phyloP scores from a whole-genome alignment of 768 basidiomycete species.

The Mycena capillaripes region DNA sequence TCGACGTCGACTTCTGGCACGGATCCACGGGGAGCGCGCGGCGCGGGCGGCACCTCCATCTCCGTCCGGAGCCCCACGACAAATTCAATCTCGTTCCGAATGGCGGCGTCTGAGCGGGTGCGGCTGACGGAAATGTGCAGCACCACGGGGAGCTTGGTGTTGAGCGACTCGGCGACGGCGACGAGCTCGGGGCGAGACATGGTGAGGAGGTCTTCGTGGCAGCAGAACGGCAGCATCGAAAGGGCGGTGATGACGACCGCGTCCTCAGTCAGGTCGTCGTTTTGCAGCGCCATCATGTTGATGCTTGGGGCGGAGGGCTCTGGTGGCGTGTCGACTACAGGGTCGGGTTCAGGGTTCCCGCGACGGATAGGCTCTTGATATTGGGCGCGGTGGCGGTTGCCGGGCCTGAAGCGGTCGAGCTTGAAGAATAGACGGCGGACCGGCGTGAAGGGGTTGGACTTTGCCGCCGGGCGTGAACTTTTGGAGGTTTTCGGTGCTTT shows the following conservation, averaged over 20 bases:
- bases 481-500: slow-evolving; percentile 15
- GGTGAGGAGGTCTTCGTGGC: slow-evolving; percentile 78
- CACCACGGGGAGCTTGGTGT: slow-evolving; percentile 66
- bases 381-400: slow-evolving; percentile 45
- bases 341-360: slow-evolving; percentile 40
- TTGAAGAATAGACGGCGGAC: slow-evolving; percentile 59
- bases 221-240: slow-evolving; percentile 73
- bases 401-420: slow-evolving; percentile 50
- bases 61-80: slow-evolving; percentile 68
- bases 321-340: slow-evolving; percentile 44
- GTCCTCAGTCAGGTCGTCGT: slow-evolving; percentile 65
- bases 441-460: slow-evolving; percentile 47
- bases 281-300: slow-evolving; percentile 70
- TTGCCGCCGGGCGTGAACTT: slow-evolving; percentile 37
- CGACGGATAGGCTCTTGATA: slow-evolving; percentile 21
- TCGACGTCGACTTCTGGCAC: slow-evolving; percentile 22
- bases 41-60: slow-evolving; percentile 50
- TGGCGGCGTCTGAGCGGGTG: slow-evolving; percentile 54
- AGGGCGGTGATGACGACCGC: slow-evolving; percentile 77
- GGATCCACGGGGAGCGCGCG: slow-evolving; percentile 43
- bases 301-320: slow-evolving; percentile 18
- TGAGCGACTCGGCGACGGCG: slow-evolving; percentile 66
- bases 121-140: slow-evolving; percentile 63
- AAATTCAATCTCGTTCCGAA: slow-evolving; percentile 70
- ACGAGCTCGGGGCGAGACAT: slow-evolving; percentile 72